Evolutionary conservation across 371 early-diverging fungal genomes (phyloP), one percentile per base, ranked within the genome.

Genomic region (Mortierella sp.): DNA sequence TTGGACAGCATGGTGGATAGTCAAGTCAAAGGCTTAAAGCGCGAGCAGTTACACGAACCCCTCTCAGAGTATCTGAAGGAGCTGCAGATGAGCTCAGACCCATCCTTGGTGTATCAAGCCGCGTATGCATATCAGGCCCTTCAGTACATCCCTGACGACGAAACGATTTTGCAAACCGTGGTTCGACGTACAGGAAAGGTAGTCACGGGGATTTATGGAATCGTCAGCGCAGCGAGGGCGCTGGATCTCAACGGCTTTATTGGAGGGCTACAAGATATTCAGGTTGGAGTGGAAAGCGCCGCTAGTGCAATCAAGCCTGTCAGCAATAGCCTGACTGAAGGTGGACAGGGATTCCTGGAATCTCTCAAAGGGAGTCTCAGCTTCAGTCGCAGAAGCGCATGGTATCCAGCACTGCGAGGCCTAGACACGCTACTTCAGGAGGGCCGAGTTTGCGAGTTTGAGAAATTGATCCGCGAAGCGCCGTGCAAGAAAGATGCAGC

Each of bases 101-200:
- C 69, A 10, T 32, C 41, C 38, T 9, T 63, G 22, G 52, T 62
- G 28, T 63, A 62, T 43, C 57, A 41, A 41, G 69, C 69, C 8
- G 55, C 69, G 11, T 69, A 69, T 32, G 69, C 63, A 3, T 69
- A 33, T 15, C 69, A 69, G 33, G 69, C 63, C 0, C 28, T 28
- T 28, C 28, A 28, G 28, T 28, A 28, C 2, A 28, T 28, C 28
- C 28, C 28, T 28, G 28, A 28, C 28, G 28, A 28, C 2, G 28
- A 28, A 28, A 28, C 28, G 28, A 28, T 28, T 28, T 28, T 28
- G 28, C 28, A 28, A 28, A 2, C 28, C 28, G 2, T 28, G 28
- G 28, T 28, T 28, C 28, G 28, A 28, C 28, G 28, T 28, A 28
- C 28, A 2, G 28, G 28, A 2, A 28, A 28, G 2, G 28, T 28